These are phyloP conservation scores for Mikania micrantha DNA, from an alignment of 129 eudicot species.

Conservation along the genomic window DNA sequence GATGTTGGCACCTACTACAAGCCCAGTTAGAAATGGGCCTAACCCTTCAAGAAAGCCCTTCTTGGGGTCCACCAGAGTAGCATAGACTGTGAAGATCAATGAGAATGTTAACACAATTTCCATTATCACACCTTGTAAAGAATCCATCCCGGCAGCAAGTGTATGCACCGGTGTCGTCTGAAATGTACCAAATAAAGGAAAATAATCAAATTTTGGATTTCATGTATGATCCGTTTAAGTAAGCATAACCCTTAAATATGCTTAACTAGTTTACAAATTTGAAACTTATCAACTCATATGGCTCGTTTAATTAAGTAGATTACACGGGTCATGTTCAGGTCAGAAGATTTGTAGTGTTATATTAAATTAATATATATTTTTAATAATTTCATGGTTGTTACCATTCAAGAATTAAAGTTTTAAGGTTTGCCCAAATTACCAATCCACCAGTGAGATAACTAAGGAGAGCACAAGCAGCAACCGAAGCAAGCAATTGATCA, in stretches of 20 bases:
- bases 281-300: too few species aligned
- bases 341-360: too few species aligned
- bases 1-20: constrained; percentile 82
- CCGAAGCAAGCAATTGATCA: constrained; percentile 76
- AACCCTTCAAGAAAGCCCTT: constrained; percentile 57
- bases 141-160: constrained; percentile 58
- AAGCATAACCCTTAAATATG: too few species aligned
- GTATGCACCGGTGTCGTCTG: constrained; percentile 72
- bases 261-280: too few species aligned
- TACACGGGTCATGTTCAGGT: too few species aligned
- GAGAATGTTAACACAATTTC: constrained; percentile 80
- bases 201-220: too few species aligned
- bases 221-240: too few species aligned
- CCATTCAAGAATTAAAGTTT: too few species aligned
- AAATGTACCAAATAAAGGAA: constrained; percentile 4
- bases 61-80: constrained; percentile 83
- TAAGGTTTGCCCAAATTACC: constrained; percentile 43
- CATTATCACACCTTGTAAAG: constrained; percentile 71
- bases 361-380: too few species aligned
- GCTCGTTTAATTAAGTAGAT: too few species aligned
- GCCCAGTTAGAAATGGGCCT: constrained; percentile 76
- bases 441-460: constrained; percentile 72
- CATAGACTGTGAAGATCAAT: constrained; percentile 63
- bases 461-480: constrained; percentile 77
- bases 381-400: too few species aligned